Evolutionary conservation across 768 basidiomycete species (phyloP).

Genomic region (Heimioporus sp.): DNA sequence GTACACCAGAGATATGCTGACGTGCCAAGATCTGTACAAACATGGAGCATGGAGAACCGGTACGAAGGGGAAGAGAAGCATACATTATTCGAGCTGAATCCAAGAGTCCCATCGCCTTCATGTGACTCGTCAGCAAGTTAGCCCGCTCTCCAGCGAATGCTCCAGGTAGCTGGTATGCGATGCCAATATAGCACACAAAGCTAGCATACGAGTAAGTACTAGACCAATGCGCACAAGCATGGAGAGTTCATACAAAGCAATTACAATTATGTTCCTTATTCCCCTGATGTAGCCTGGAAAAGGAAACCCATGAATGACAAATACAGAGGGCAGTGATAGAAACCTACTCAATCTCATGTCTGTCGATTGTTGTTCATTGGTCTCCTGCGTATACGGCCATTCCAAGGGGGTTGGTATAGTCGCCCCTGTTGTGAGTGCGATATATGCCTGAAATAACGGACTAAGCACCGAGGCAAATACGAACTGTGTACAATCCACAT

Average conservation of each 20-base stretch:
- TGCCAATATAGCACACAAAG: constrained; percentile 70
- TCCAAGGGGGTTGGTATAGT: constrained; percentile 57
- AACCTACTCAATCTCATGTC: constrained; percentile 53
- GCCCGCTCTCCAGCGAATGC: constrained; percentile 67
- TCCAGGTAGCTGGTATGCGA: constrained; percentile 77
- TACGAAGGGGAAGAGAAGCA: constrained; percentile 11
- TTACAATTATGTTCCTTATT: constrained; percentile 56
- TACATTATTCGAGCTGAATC: constrained; percentile 67
- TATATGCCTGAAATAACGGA: constrained; percentile 52
- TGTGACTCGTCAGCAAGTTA: constrained; percentile 60
- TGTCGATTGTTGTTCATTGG: constrained; percentile 60
- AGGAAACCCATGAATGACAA: constrained; percentile 2
- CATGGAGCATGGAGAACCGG: not conserved
- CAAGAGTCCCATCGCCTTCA: constrained; percentile 77
- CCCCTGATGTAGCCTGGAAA: constrained; percentile 59
- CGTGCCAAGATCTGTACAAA: constrained; percentile 53
- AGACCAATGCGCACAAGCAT: not conserved
- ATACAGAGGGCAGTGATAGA: not conserved
- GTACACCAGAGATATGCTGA: constrained; percentile 63
- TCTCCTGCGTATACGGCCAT: constrained; percentile 71
- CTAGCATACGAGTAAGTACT: constrained; percentile 31
- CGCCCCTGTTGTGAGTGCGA: constrained; percentile 61
- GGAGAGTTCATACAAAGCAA: constrained; percentile 53
- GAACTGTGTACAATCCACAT: not conserved
- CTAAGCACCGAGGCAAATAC: not conserved